Base-by-base conservation (phyloP, 768 basidiomycete species). In the Agaricus blazei region DNA sequence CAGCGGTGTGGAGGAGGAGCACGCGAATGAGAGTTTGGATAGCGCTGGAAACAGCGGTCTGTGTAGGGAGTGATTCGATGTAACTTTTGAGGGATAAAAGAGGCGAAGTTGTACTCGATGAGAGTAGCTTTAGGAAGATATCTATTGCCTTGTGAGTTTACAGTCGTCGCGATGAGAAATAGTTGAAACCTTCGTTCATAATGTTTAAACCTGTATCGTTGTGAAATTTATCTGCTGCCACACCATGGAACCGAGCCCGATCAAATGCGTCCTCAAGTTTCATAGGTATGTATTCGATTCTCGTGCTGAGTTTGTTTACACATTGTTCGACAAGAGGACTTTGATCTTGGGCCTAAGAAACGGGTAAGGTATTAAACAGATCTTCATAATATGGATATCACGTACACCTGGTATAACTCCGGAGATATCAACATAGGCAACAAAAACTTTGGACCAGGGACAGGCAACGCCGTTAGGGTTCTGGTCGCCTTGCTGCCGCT, bases 181-280 rank as follows among this genome's bases (percentile, higher is more conserved):
- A 15, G 24, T 48, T 8, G 47, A 9, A 29, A 70, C 87, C 79
- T 76, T 87, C 83, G 50, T 78, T 73, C 4, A 68, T 67, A 27
- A 85, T 62, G 60, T 86, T 76, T 11, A 85, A 62, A 11, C 71
- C 71, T 12, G 56, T 58, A 19, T 59, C 48, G 5, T 43, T 44
- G 8, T 52, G 31, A 19, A 64, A 49, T 51, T 63, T 62, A 9
- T 56, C 59, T 23, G 75, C 71, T 23, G 77, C 75, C 8, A 81
- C 67, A 11, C 59, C 67, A 45, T 71, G 60, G 88, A 88, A 90
- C 88, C 88, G 90, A 14, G 65, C 60, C 15, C 66, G 65, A 63
- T 87, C 83, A 63, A 93, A 93, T 1, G 87, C 88, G 66, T 89
- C 78, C 67, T 92, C 88, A 46, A 93, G 65, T 11, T 82, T 79